These are phyloP conservation scores for Albatrellus sp. DNA, from an alignment of 1,284 basidiomycete genomes.

Conservation along the genomic window DNA sequence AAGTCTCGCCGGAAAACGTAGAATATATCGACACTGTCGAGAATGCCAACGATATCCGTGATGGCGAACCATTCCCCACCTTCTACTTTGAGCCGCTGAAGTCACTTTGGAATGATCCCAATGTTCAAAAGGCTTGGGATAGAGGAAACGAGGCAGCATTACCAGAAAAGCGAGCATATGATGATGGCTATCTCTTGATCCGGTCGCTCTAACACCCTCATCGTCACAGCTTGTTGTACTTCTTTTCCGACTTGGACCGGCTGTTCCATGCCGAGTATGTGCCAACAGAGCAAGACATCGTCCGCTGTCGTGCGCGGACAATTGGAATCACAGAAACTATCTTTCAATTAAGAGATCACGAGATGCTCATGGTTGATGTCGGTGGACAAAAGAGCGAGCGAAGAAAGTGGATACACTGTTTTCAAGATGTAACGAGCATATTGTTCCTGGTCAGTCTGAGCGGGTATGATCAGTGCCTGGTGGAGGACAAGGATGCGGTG, in stretches of 20 bases:
- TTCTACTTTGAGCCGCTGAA: slow-evolving; percentile 56
- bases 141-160: slow-evolving; percentile 79
- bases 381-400: slow-evolving; percentile 85
- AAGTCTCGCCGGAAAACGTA: slow-evolving; percentile 50
- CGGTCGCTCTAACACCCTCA: slow-evolving; percentile 6
- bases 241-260: slow-evolving; percentile 68
- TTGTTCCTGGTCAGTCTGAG: slow-evolving; percentile 79
- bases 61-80: slow-evolving; percentile 69
- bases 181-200: slow-evolving; percentile 1
- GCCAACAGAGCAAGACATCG: slow-evolving; percentile 77
- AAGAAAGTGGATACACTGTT: slow-evolving; percentile 83
- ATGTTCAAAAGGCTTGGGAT: slow-evolving; percentile 61
- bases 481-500: slow-evolving; percentile 87
- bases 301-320: slow-evolving; percentile 77
- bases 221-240: slow-evolving; percentile 45
- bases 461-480: slow-evolving; percentile 86
- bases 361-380: slow-evolving; percentile 83
- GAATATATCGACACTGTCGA: slow-evolving; percentile 50
- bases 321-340: slow-evolving; percentile 92
- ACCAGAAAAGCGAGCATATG: slow-evolving; percentile 68
- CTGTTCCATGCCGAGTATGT: slow-evolving; percentile 64
- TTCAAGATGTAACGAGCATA: slow-evolving; percentile 80
- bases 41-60: slow-evolving; percentile 59
- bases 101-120: slow-evolving; percentile 68
- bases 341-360: slow-evolving; percentile 63